Conservation (phyloP, 768 basidiomycete species). For the Pisolithus albus region DNA sequence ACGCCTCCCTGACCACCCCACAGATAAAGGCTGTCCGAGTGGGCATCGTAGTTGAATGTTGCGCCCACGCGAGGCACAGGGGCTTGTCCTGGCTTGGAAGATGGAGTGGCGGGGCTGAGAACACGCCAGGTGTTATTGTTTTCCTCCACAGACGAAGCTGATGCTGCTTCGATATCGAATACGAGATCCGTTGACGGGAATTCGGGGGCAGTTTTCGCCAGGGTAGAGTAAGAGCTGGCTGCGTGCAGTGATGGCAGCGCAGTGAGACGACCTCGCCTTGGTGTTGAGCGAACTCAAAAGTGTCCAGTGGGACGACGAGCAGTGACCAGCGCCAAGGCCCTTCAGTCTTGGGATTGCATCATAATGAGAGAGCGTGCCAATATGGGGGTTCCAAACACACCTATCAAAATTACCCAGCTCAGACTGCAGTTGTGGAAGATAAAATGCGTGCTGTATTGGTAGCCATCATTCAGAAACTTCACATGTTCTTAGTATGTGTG, state of each 20-base stretch:
- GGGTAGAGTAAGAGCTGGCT: constrained; percentile 33
- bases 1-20: constrained; percentile 43
- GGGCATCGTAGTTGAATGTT: constrained; percentile 14
- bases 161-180: constrained; percentile 14
- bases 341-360: no score
- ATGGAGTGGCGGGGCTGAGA: constrained; percentile 17
- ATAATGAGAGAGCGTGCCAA: no score
- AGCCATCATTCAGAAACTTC: no score
- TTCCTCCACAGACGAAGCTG: neutral
- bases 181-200: constrained; percentile 31
- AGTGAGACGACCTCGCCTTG: constrained; percentile 38
- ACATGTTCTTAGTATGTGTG: no score
- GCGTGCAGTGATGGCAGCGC: constrained; percentile 22
- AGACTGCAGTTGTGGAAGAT: no score
- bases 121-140: constrained; percentile 11
- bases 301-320: constrained; percentile 28
- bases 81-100: neutral
- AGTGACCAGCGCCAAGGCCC: no score
- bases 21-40: constrained; percentile 26
- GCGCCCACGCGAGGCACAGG: constrained; percentile 21
- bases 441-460: no score
- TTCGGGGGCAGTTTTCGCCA: constrained; percentile 38
- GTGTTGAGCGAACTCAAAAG: constrained; percentile 14
- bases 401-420: no score
- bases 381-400: no score